Evolutionary conservation across 1,139 yeast species (phyloP).

Genomic region (Yamadazyma conglobata): DNA sequence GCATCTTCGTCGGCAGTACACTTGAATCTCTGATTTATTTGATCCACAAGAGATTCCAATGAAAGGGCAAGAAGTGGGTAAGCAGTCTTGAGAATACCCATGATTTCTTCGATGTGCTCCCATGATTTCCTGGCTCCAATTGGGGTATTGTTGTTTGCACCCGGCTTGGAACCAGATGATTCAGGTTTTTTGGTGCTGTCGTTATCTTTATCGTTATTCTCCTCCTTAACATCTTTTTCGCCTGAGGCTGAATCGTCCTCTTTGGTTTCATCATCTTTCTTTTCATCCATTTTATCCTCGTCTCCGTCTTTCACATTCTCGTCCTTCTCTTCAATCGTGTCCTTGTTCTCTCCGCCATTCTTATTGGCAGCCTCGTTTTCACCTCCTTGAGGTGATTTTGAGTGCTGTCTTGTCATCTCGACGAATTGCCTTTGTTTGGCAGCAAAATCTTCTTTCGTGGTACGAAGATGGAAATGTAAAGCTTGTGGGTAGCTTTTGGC

Average conservation of each 20-base stretch:
- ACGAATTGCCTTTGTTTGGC: constrained; percentile 79
- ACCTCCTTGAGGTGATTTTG: constrained; percentile 8
- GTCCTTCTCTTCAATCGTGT: constrained; percentile 6
- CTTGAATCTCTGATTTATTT: constrained; percentile 89
- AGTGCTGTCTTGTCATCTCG: constrained; percentile 49
- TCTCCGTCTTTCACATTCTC: constrained; percentile 6
- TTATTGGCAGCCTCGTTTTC: constrained; percentile 9
- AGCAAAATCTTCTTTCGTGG: constrained; percentile 91
- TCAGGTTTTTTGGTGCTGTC: not conserved
- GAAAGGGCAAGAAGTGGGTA: constrained; percentile 92
- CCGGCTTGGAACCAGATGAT: constrained; percentile 1
- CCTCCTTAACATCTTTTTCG: constrained; percentile 10
- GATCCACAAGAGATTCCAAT: constrained; percentile 91
- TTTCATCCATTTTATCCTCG: constrained; percentile 3
- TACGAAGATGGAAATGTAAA: constrained; percentile 88
- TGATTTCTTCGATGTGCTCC: constrained; percentile 93
- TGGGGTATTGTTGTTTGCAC: constrained; percentile 7
- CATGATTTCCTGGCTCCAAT: constrained; percentile 64
- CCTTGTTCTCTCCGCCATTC: constrained; percentile 11
- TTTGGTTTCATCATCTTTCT: constrained; percentile 4
- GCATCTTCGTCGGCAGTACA: constrained; percentile 96
- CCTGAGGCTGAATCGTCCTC: no score
- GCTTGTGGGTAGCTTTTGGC: constrained; percentile 98
- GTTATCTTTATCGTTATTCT: constrained; percentile 4
- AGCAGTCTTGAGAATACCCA: constrained; percentile 93